Evolutionary conservation across 345 rosid genomes (phyloP), one percentile per base, ranked within the genome.

Genomic region (Syzygium jambos): DNA sequence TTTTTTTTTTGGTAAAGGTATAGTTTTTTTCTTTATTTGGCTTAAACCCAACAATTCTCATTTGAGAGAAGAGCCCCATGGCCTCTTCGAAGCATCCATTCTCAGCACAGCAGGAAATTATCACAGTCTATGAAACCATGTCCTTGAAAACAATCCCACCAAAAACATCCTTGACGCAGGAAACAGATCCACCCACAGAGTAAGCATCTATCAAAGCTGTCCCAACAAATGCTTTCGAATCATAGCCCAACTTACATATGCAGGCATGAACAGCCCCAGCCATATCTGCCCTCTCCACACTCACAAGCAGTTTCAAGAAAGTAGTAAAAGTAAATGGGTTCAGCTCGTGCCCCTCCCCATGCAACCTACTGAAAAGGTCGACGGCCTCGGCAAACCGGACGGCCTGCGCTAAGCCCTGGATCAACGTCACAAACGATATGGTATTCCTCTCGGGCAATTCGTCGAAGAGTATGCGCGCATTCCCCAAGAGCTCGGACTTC

Each of bases 51-150:
- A 87, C 92, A 90, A 86, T 86, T 84, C 94, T 94, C 99, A 95
- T 95, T 68, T 84, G 89, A 13, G 93, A 93, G 38, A 95, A 89
- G n/a, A 90, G 22, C 3, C 88, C 87, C 87, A 95, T 46, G 30
- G 97, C 93, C 83, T 93, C 94, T 84, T 90, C 91, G 43, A 94
- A 94, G 92, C 80, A 84, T 56, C 90, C 91, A 90, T 96, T 96
- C 89, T 96, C 98, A 6, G 95, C 94, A 80, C 90, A 95, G 89
- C 97, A 96, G 86, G 95, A 63, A 5, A 96, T 85, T 92, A 98
- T 94, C 57, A 95, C 98, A 0, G 95, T 94, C 98, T 97, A 96
- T 68, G 93, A 93, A 93, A 96, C 98, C 93, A 94, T 89, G 86
- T 95, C 99, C 90, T 95, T 95, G 52, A 87, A n/a, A 59, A 78